Conservation (phyloP, 2,329 filamentous ascomycete genomes). For the Exophiala bonariae region DNA sequence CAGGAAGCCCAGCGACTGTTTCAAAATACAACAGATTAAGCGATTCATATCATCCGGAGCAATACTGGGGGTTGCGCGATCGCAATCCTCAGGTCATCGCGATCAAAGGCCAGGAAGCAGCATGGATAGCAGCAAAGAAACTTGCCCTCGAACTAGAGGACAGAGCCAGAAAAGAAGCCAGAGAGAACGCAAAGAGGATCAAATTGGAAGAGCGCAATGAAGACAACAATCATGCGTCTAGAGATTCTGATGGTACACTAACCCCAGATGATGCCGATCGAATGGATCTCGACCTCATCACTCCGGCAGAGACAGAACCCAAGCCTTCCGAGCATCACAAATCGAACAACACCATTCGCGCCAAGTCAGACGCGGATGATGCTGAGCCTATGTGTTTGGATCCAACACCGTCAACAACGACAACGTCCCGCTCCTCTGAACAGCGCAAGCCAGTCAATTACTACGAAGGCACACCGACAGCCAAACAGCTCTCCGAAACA, state of each 20-base stretch:
- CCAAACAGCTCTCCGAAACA: conserved; percentile 65
- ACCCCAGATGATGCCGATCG: too few species aligned
- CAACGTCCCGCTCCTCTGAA: background rate
- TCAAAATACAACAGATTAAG: conserved; percentile 52
- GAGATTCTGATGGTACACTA: background rate
- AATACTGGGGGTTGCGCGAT: conserved; percentile 48
- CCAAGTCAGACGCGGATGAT: too few species aligned
- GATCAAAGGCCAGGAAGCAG: conserved; percentile 7
- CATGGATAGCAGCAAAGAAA: background rate
- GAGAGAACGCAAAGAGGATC: background rate
- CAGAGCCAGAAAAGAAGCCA: background rate
- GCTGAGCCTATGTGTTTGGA: too few species aligned
- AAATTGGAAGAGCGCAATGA: conserved; percentile 3
- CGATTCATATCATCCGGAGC: conserved; percentile 49
- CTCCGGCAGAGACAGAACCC: too few species aligned
- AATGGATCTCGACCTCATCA: too few species aligned
- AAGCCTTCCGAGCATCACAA: conserved; percentile 9
- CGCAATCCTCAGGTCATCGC: conserved; percentile 24
- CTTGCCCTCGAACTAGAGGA: conserved; percentile 8
- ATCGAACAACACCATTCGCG: too few species aligned
- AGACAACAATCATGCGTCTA: background rate
- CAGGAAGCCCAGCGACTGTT: conserved; percentile 58
- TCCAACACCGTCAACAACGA: too few species aligned
- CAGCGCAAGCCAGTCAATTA: conserved; percentile 54
- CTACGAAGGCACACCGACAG: conserved; percentile 53